Evolutionary conservation across 805 yeast species (phyloP).

Genomic region (Saturnispora besseyi): DNA sequence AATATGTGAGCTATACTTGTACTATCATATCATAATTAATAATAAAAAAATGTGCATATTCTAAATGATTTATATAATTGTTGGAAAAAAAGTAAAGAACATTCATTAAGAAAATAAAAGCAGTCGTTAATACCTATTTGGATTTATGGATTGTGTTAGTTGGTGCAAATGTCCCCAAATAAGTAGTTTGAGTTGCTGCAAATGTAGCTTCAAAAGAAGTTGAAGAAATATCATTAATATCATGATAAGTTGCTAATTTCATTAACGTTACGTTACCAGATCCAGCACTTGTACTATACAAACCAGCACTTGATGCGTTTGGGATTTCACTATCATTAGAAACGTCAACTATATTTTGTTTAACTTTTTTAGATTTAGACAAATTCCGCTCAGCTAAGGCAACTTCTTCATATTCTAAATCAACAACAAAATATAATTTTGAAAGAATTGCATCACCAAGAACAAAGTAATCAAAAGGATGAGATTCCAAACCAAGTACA

Average conservation of each 20-base stretch:
- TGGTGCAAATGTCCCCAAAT: background rate
- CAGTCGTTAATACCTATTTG: background rate
- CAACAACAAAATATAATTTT: slow-evolving; percentile 44
- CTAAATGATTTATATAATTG: background rate
- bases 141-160: background rate
- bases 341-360: slow-evolving; percentile 9
- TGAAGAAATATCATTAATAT: slow-evolving; percentile 8
- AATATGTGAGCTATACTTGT: background rate
- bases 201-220: slow-evolving; percentile 10
- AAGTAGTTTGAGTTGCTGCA: slow-evolving; percentile 8
- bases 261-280: slow-evolving; percentile 10
- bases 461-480: slow-evolving; percentile 29
- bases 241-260: slow-evolving; percentile 10
- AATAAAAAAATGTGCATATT: background rate
- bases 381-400: slow-evolving; percentile 32
- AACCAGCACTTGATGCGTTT: slow-evolving; percentile 11
- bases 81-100: background rate
- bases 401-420: slow-evolving; percentile 37
- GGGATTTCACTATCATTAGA: slow-evolving; percentile 6
- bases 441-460: slow-evolving; percentile 48
- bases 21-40: background rate
- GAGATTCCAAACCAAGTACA: slow-evolving; percentile 31
- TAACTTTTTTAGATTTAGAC: background rate
- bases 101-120: background rate
- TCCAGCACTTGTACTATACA: slow-evolving; percentile 11